Percentiles rank a stretch among this genome's conserved stretches.
phyloP scores from a whole-genome alignment of 352 stramenopile species.

The Plasmopara muralis region DNA sequence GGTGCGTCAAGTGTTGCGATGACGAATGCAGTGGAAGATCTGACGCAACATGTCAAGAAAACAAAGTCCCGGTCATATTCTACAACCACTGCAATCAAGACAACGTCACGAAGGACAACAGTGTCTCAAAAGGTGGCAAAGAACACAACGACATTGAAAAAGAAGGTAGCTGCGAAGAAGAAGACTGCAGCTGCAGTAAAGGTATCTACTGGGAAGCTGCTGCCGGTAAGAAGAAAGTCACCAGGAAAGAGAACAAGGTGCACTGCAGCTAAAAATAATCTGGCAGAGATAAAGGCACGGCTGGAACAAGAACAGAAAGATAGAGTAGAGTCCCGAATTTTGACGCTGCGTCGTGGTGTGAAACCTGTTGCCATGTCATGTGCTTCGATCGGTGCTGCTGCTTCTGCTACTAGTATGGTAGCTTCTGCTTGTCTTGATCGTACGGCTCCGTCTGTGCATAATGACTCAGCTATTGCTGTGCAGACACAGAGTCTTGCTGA shows the following conservation, averaged over 20 bases:
- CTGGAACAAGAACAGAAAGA: conserved; percentile 45
- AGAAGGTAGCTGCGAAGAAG: background rate
- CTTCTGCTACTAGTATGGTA: background rate
- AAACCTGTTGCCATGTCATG: conserved; percentile 1
- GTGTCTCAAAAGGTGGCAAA: background rate
- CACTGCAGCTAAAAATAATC: conserved; percentile 14
- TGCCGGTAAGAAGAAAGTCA: conserved; percentile 7
- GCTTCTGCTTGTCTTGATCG: background rate
- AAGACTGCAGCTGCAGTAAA: background rate
- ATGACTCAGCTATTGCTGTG: background rate
- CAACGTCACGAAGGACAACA: background rate
- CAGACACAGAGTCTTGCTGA: background rate
- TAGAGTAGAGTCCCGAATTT: conserved; percentile 42
- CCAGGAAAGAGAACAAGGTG: conserved; percentile 5
- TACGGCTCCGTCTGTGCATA: background rate
- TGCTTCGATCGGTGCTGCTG: background rate
- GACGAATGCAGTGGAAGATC: conserved; percentile 11
- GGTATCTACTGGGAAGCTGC: conserved; percentile 9
- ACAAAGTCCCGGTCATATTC: no score
- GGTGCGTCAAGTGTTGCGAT: background rate
- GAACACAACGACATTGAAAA: conserved; percentile 1
- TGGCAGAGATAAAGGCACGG: conserved; percentile 39
- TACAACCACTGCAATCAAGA: background rate
- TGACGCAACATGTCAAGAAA: conserved; percentile 13
- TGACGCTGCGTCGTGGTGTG: conserved; percentile 24